Conservation (phyloP, 306 rosid species). For the Luffa acutangula region DNA sequence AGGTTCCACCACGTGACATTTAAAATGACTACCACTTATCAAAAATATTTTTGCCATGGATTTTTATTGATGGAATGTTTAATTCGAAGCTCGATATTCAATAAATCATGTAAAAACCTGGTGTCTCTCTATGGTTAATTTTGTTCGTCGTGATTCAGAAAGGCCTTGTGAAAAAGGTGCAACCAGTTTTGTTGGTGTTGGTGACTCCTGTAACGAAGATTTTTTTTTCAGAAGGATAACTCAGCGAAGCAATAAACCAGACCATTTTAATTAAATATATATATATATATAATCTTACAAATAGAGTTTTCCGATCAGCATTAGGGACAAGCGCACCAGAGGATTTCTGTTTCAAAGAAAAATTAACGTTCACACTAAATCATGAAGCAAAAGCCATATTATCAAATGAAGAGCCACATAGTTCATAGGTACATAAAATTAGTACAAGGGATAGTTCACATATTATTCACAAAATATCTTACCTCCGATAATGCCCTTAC, state of each 20-base stretch:
- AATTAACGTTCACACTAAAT: background rate
- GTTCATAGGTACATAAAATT: background rate
- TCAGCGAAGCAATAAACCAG: background rate
- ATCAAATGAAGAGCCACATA: background rate
- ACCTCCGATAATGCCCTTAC: conserved; percentile 66
- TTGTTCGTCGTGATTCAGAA: conserved; percentile 76
- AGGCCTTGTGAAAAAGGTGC: conserved; percentile 40
- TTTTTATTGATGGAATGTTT: background rate
- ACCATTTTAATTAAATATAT: background rate
- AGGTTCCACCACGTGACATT: background rate
- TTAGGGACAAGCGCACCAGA: conserved; percentile 41
- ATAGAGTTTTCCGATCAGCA: conserved; percentile 46
- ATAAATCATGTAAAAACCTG: conserved; percentile 41
- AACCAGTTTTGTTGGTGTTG: conserved; percentile 73
- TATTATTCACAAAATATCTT: conserved; percentile 13
- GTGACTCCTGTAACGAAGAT: conserved; percentile 60
- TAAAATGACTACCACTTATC: background rate
- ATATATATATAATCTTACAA: conserved; percentile 35
- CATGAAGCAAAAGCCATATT: background rate
- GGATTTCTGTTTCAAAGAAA: conserved; percentile 42
- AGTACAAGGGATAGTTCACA: background rate
- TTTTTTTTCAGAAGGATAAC: background rate
- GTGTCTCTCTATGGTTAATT: conserved; percentile 62
- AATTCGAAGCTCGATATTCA: conserved; percentile 6
- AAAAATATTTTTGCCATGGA: background rate